Base-by-base conservation (phyloP, 345 rosid species). In the Hibiscus trionum region DNA sequence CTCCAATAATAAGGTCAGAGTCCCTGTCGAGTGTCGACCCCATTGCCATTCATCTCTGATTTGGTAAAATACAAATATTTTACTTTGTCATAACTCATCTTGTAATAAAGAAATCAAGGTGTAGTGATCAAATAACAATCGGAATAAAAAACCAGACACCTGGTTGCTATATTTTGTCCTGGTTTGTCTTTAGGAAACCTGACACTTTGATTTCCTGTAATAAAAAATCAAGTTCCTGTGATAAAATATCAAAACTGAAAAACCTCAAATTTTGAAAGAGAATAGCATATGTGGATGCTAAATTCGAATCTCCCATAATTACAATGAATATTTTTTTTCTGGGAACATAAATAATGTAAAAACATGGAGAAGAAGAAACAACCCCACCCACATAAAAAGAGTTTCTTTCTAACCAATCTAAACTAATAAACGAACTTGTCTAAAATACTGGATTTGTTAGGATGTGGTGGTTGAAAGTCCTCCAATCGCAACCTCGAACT, bases 381-480 rank as follows among this genome's bases (percentile, higher is more conserved):
- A n/a, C n/a, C 56, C 77, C 76, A 55, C 64, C 73, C 44, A 69
- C 63, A 37, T 67, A 65, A 78, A 85, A 80, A n/a, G n/a, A 80
- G 75, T 52, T 35, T 35, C 11, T 7, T 37, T 37, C 7, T 37
- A 37, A 5, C 39, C 5, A 37, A 37, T 7, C 92, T 90, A 37
- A 0, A 4, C 47, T 42, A 42, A 42, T 9, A 10, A 42, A 55
- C 83, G 81, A 92, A 90, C 19, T 78, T 90, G 50, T 88, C 97
- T 81, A 95, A 82, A 66, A 84, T 83, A 84, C 85, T 86, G 67
- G 96, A 88, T 77, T 81, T 79, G 77, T 61, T 69, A 42, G 88
- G 85, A 70, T 81, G 78, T 24, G 74, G 86, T 26, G 96, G 97
- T 53, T 79, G 82, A 79, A 92, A 92, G 76, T 87, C 93, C 82